Percentiles rank a stretch among this genome's conserved stretches.
Evolutionary conservation across 2,329 filamentous ascomycete species (phyloP).

Genomic region (Alternaria novae-zelandiae): DNA sequence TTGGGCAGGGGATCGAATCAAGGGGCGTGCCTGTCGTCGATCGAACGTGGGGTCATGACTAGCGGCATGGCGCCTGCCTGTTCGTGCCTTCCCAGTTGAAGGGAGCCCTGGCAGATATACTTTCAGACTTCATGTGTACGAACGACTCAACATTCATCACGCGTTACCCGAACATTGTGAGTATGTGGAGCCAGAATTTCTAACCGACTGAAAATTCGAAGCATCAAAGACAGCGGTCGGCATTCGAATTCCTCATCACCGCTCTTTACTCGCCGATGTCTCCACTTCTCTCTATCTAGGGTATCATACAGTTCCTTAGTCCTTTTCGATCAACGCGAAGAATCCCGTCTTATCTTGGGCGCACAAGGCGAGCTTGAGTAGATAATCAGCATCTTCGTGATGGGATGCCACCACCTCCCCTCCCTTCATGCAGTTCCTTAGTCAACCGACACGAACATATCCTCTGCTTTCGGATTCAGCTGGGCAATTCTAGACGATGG

Average conservation of each 20-base stretch:
- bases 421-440: no score
- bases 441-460: no score
- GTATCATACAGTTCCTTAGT: slow-evolving; percentile 2
- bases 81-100: not conserved
- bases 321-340: no score
- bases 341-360: no score
- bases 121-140: not conserved
- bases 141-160: not conserved
- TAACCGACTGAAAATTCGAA: not conserved
- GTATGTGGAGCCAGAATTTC: no score
- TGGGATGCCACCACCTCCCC: no score
- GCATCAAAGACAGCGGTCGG: not conserved
- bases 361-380: no score
- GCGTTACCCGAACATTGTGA: not conserved
- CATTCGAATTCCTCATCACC: not conserved
- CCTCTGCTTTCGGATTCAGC: no score
- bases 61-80: slow-evolving; percentile 7
- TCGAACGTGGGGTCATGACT: slow-evolving; percentile 16
- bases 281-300: slow-evolving; percentile 1
- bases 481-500: no score
- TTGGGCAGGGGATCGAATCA: slow-evolving; percentile 5
- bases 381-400: no score
- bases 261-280: not conserved
- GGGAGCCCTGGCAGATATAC: not conserved
- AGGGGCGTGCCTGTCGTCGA: slow-evolving; percentile 11